Evolutionary conservation across 2,329 filamentous ascomycete species (phyloP), one percentile per base, ranked within the genome.

Genomic region (Aspergillus piperis): DNA sequence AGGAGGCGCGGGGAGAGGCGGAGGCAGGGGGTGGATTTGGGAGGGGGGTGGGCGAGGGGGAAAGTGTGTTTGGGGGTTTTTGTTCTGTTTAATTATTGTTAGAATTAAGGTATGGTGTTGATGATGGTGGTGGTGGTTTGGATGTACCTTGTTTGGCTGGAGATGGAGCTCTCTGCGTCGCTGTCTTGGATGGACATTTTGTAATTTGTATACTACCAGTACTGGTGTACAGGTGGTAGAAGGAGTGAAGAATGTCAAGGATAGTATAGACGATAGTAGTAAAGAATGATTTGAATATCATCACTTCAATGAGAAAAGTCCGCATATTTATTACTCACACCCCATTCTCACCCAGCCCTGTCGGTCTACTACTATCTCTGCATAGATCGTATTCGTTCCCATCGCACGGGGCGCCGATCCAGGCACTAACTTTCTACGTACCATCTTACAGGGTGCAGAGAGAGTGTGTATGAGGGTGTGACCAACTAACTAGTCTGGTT

Each of bases 21-120:
- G 10, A 75, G 62, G 6, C 63, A 57, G 17, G 54, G 44, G 13
- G 54, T 62, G 21, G 67, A 68, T 66, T 72, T 74, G 11, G 71
- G 68, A 5, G 72, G 68, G 11, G 71, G 72, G 30, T 66, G 68
- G 8, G 72, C 72, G 36, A 74, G 66, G 42, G 68, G 65, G 58
- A 75, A 75, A 30, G 68, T 69, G 64, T 70, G 70, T 19, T 49
- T 39, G 23, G 57, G 57, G 25, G 59, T 54, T 17, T 56, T 59
- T 55, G 48, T n/a, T 49, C 17, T 23, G 2, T 27, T 27, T 25
- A 0, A 8, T 25, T 2, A 2, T 25, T 25, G 1, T 25, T 25
- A 27, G 25, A 27, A 8, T 27, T 27, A 32, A 3, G 30, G 30
- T 21, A 19, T 49, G 38, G 7, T 7, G 8, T 10, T 56, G 10